Evolutionary conservation across 2,329 filamentous ascomycete species (phyloP).

Genomic region (Fusarium marasasianum): DNA sequence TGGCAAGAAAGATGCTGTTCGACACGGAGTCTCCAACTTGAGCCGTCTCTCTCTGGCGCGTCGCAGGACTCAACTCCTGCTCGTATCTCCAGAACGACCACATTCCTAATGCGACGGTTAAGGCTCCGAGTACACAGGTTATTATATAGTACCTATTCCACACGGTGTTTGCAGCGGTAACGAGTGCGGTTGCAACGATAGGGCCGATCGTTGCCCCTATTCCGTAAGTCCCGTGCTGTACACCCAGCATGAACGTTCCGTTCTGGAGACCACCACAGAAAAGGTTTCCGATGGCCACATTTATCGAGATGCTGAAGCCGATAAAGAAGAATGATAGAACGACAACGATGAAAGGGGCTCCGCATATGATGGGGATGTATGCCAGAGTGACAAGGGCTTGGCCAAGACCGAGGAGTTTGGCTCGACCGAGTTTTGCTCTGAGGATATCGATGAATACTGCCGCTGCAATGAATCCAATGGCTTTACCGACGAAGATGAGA

Average conservation of each 20-base stretch:
- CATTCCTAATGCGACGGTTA: conserved; percentile 65
- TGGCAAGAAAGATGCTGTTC: conserved; percentile 57
- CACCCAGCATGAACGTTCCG: conserved; percentile 65
- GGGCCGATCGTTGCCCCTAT: conserved; percentile 74
- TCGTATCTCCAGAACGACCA: conserved; percentile 79
- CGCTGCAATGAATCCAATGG: conserved; percentile 78
- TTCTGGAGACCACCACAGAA: conserved; percentile 66
- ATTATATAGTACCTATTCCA: conserved; percentile 82
- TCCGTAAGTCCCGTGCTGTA: conserved; percentile 74
- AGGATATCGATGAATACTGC: conserved; percentile 75
- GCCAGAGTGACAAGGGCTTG: conserved; percentile 66
- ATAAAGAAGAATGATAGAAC: conserved; percentile 76
- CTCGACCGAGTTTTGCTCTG: conserved; percentile 70
- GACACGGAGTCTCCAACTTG: conserved; percentile 43
- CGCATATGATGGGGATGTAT: conserved; percentile 72
- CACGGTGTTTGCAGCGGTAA: conserved; percentile 62
- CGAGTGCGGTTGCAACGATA: conserved; percentile 78
- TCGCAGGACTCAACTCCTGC: conserved; percentile 59
- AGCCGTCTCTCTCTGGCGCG: conserved; percentile 44
- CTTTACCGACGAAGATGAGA: conserved; percentile 82
- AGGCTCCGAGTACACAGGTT: conserved; percentile 64
- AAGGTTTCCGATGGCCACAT: conserved; percentile 66
- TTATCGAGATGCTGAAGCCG: conserved; percentile 66
- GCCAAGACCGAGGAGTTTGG: conserved; percentile 68
- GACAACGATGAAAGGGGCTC: conserved; percentile 75